These are phyloP conservation scores for Aphanocladium album DNA, from an alignment of 2,329 filamentous ascomycete species.

Conservation along the genomic window DNA sequence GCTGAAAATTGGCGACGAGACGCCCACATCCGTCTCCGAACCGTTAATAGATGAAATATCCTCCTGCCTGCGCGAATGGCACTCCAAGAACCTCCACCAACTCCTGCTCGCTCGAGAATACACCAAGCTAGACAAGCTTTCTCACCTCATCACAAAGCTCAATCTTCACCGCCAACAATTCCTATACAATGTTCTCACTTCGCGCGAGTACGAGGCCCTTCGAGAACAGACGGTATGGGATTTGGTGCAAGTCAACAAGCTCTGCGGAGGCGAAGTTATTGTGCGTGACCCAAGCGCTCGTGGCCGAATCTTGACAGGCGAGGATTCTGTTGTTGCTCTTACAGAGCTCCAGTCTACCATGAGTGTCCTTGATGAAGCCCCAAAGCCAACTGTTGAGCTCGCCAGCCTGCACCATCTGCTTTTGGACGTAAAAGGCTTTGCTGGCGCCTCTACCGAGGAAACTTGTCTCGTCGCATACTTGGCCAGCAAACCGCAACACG, in stretches of 20 bases:
- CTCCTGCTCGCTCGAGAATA: conserved; percentile 82
- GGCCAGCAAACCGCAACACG: conserved; percentile 63
- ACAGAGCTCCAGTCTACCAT: conserved; percentile 91
- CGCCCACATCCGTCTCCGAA: conserved; percentile 80
- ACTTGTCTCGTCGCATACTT: conserved; percentile 74
- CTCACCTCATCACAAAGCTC: conserved; percentile 72
- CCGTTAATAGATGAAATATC: conserved; percentile 96
- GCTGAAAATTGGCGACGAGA: conserved; percentile 97
- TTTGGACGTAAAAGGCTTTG: conserved; percentile 78
- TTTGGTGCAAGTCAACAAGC: conserved; percentile 86
- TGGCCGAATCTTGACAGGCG: conserved; percentile 80
- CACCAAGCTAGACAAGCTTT: conserved; percentile 71
- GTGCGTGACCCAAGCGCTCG: conserved; percentile 81
- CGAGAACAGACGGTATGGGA: conserved; percentile 95
- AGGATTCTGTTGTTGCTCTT: conserved; percentile 89
- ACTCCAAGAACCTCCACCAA: conserved; percentile 93
- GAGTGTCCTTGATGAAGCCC: conserved; percentile 85
- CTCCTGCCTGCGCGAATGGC: conserved; percentile 95
- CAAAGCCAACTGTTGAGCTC: conserved; percentile 60
- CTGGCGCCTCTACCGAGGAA: conserved; percentile 68
- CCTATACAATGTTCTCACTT: conserved; percentile 87
- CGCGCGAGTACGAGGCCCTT: conserved; percentile 72
- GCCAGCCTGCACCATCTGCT: conserved; percentile 74
- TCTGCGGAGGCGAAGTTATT: conserved; percentile 89
- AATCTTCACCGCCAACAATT: conserved; percentile 85